Conservation (phyloP, 495 filamentous ascomycete species). For the Tuber magnatum region DNA sequence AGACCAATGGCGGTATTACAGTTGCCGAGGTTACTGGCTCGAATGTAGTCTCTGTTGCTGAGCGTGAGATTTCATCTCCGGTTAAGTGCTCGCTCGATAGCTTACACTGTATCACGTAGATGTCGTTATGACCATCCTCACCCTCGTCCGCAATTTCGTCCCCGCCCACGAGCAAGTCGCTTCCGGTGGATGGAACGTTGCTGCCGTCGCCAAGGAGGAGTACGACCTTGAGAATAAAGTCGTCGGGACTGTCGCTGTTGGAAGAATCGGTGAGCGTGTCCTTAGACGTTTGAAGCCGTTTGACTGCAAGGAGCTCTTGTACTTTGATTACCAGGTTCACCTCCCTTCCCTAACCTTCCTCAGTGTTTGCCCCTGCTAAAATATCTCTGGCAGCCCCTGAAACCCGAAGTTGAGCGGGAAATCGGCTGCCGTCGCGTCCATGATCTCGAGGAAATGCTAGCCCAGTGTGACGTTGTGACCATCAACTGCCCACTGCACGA, state of each 20-base stretch:
- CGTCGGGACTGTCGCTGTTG: conserved; percentile 94
- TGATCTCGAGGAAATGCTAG: conserved; percentile 84
- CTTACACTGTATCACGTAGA: conserved; percentile 46
- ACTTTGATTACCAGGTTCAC: conserved; percentile 90
- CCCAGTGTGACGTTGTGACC: conserved; percentile 95
- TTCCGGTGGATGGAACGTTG: conserved; percentile 88
- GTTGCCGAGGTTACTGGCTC: conserved; percentile 95
- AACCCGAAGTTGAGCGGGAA: conserved; percentile 81
- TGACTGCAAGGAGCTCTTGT: conserved; percentile 98
- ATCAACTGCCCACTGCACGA: conserved; percentile 99
- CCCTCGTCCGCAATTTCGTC: conserved; percentile 94
- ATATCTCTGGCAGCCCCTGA: conserved; percentile 51
- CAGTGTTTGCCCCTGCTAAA: conserved; percentile 7
- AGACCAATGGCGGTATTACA: conserved; percentile 94
- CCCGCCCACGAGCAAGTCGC: conserved; percentile 92
- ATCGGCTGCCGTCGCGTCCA: conserved; percentile 90
- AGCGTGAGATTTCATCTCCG: conserved; percentile 45
- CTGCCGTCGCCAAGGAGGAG: conserved; percentile 92
- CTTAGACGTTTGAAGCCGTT: conserved; percentile 90
- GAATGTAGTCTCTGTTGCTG: conserved; percentile 83
- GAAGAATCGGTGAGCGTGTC: conserved; percentile 96
- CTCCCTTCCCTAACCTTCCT: no score
- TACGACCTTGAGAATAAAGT: conserved; percentile 96
- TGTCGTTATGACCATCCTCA: conserved; percentile 97
- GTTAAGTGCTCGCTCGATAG: neutral